Evolutionary conservation across 805 yeast species (phyloP), one percentile per base, ranked within the genome.

Genomic region (Nakazawaea ishiwadae): DNA sequence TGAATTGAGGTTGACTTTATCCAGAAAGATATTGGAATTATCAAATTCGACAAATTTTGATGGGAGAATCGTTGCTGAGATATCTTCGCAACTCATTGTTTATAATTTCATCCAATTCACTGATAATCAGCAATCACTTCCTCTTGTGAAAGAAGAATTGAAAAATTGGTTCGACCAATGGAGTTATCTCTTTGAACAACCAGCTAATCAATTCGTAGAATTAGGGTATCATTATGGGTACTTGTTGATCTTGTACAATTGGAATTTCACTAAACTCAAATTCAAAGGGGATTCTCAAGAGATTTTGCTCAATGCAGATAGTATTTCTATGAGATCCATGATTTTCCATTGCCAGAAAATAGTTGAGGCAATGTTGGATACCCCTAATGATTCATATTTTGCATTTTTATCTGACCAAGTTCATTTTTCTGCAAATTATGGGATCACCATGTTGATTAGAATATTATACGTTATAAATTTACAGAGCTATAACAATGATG

Each of bases 21-120:
- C 83, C 36, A 68, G 75, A 9, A 67, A 74, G 18, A 70, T 80
- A 0, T 60, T 81, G 37, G 75, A 78, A 30, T 58, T 77, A 29
- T 66, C 79, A 4, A 65, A 75, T 27, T 76, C 89, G 2, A 81
- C 89, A 5, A 82, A 83, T 52, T 85, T 84, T 55, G 95, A 85
- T 54, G 87, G 85, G n/a, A 62, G 93, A 44, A 82, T 85, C 77
- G 81, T 84, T 6, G 81, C 88, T 31, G 95, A 85, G 57, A 77
- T 83, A 38, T 73, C 79, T 15, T 66, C 83, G 9, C 76, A 81
- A 40, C 56, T 75, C 14, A 68, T 77, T 10, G 66, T 80, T 0
- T 82, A 82, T 59, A 73, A 74, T 43, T 81, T 68, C 55, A 62
- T 80, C 16, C 81, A 79, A 44, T 55, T 58, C 45, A 5, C 28